Evolutionary conservation across 202 grass and related monocot species (phyloP).

Genomic region (Schoenoplectus tabernaemontani): DNA sequence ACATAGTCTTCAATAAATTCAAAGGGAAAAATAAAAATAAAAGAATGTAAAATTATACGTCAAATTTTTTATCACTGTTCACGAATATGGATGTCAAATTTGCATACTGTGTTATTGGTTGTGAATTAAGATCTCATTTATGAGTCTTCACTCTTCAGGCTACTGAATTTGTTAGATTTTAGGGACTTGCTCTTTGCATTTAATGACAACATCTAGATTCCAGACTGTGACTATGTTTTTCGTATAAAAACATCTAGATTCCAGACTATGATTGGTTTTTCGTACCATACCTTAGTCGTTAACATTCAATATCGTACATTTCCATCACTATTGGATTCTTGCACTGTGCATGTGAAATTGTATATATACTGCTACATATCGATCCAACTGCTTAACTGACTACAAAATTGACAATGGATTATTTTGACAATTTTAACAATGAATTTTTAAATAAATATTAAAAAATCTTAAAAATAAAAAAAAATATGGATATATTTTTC

Average conservation of each 20-base stretch:
- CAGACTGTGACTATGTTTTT: too few relatives aligned
- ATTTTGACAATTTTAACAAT: too few relatives aligned
- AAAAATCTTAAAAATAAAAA: too few relatives aligned
- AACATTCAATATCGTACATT: not conserved
- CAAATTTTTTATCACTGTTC: not conserved
- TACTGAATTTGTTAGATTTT: not conserved
- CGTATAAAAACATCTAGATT: too few relatives aligned
- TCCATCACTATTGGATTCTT: not conserved
- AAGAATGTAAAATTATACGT: too few relatives aligned
- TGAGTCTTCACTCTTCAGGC: not conserved
- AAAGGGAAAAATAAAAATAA: too few relatives aligned
- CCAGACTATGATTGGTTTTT: too few relatives aligned
- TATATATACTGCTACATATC: not conserved
- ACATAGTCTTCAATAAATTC: too few relatives aligned
- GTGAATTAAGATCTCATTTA: not conserved
- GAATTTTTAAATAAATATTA: too few relatives aligned
- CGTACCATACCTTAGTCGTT: not conserved
- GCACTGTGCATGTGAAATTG: not conserved
- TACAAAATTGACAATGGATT: not conserved
- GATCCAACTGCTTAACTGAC: not conserved
- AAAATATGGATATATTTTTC: too few relatives aligned
- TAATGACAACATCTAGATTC: constrained; percentile 7
- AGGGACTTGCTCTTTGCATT: constrained; percentile 6
- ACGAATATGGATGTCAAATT: not conserved
- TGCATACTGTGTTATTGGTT: not conserved